These are phyloP conservation scores for Ochetophila trinervis DNA, from an alignment of 306 rosid species.

Conservation along the genomic window DNA sequence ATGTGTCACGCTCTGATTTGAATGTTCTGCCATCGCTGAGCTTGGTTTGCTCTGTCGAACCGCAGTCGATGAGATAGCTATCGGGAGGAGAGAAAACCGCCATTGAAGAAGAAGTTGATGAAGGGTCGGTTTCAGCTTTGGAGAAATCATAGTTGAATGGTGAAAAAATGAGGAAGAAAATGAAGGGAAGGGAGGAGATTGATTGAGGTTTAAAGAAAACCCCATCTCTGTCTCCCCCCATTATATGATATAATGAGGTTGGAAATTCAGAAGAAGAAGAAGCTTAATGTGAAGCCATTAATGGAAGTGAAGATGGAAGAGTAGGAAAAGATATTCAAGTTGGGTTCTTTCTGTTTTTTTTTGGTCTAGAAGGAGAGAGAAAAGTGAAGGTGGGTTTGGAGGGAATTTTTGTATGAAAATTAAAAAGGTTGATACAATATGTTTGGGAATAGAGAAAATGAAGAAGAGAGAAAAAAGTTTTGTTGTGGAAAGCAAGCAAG, in stretches of 20 bases:
- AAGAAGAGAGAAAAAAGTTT: slow-evolving; percentile 20
- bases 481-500: slow-evolving; percentile 33
- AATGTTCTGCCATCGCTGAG: slow-evolving; percentile 62
- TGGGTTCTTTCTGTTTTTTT: neutral
- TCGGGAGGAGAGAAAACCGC: slow-evolving; percentile 44
- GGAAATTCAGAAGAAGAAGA: neutral
- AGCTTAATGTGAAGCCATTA: neutral
- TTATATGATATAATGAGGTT: slow-evolving; percentile 7
- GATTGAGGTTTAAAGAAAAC: slow-evolving; percentile 17
- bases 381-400: slow-evolving; percentile 20
- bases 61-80: slow-evolving; percentile 70
- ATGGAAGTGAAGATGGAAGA: slow-evolving; percentile 2
- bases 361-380: neutral
- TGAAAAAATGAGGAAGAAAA: slow-evolving; percentile 18
- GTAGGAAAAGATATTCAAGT: slow-evolving; percentile 1
- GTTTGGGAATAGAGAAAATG: slow-evolving; percentile 1
- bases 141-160: slow-evolving; percentile 10
- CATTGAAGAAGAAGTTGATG: neutral
- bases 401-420: slow-evolving; percentile 1
- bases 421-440: slow-evolving; percentile 9
- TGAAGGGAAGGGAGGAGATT: slow-evolving; percentile 19
- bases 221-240: slow-evolving; percentile 34
- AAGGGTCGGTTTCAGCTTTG: neutral
- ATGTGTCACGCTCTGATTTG: slow-evolving; percentile 65
- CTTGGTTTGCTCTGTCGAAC: slow-evolving; percentile 38